Evolutionary conservation across 345 rosid species (phyloP).

Genomic region (Brassica nigra): DNA sequence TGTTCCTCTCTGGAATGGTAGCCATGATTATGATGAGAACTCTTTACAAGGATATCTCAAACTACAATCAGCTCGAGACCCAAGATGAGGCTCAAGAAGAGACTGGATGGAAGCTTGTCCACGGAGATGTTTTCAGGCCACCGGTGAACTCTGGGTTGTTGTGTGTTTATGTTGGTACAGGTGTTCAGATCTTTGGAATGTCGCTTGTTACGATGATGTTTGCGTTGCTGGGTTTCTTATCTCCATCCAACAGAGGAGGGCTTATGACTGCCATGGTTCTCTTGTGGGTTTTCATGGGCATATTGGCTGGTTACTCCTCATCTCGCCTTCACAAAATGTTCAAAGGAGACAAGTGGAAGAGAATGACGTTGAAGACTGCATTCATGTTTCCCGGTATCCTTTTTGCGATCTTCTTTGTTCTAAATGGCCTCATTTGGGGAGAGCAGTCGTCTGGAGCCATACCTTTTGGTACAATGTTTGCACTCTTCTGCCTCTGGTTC

Average conservation of each 20-base stretch:
- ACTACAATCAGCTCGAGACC: constrained; percentile 93
- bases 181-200: constrained; percentile 92
- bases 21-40: constrained; percentile 99
- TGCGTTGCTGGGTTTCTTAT: constrained; percentile 87
- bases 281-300: constrained; percentile 97
- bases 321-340: constrained; percentile 90
- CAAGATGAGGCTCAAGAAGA: constrained; percentile 99
- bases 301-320: constrained; percentile 90
- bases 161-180: constrained; percentile 92
- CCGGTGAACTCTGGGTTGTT: constrained; percentile 80
- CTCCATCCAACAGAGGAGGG: constrained; percentile 98
- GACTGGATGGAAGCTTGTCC: constrained; percentile 98
- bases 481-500: constrained; percentile 93
- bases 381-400: constrained; percentile 93
- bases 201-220: constrained; percentile 95
- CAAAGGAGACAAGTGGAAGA: constrained; percentile 96
- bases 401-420: constrained; percentile 75
- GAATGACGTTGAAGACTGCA: constrained; percentile 87
- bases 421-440: constrained; percentile 91
- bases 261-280: constrained; percentile 99
- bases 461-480: constrained; percentile 97
- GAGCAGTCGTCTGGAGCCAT: constrained; percentile 96
- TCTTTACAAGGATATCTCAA: constrained; percentile 86
- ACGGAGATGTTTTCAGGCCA: constrained; percentile 92
- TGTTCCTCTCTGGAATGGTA: constrained; percentile 98